A percentile compares a stretch with the other conserved stretches of the same genome.
phyloP scores from a whole-genome alignment of 345 rosid species.

The Rhizophora apiculata region DNA sequence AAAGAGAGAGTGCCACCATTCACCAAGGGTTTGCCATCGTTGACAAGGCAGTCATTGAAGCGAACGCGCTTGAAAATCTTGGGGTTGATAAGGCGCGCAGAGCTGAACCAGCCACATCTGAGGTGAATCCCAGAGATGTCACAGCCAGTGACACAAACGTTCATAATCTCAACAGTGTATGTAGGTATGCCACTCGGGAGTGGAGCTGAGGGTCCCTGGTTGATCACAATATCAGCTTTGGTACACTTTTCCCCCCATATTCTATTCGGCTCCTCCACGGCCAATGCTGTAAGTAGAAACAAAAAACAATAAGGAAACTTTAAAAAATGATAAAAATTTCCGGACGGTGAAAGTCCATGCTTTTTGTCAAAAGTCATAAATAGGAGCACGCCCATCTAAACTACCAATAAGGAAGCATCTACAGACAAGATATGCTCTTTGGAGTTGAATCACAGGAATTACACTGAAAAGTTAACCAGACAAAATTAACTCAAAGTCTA shows the following conservation, averaged over 20 bases:
- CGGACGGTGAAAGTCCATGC: slow-evolving; percentile 11
- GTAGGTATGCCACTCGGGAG: slow-evolving; percentile 77
- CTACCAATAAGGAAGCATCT: slow-evolving; percentile 20
- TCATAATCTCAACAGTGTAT: slow-evolving; percentile 71
- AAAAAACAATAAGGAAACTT: slow-evolving; percentile 3
- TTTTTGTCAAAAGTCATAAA: slow-evolving; percentile 1
- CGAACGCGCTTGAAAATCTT: slow-evolving; percentile 69
- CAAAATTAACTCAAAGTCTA: slow-evolving; percentile 19
- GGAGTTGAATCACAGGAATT: slow-evolving; percentile 43
- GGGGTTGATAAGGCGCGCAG: slow-evolving; percentile 70
- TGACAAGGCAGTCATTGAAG: slow-evolving; percentile 85
- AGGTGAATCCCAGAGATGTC: slow-evolving; percentile 65
- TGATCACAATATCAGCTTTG: slow-evolving; percentile 54
- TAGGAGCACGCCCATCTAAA: slow-evolving; percentile 7
- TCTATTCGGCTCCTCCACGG: slow-evolving; percentile 47
- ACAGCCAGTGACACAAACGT: slow-evolving; percentile 68
- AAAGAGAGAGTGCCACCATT: slow-evolving; percentile 61
- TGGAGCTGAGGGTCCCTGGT: slow-evolving; percentile 63
- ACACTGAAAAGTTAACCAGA: slow-evolving; percentile 15
- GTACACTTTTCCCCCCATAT: slow-evolving; percentile 60
- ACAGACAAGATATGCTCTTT: slow-evolving; percentile 50
- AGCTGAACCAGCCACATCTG: slow-evolving; percentile 90
- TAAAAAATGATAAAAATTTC: not conserved
- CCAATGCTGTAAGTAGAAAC: slow-evolving; percentile 17
- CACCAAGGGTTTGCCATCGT: slow-evolving; percentile 65